Evolutionary conservation across 2,329 filamentous ascomycete genomes (phyloP), one percentile per base, ranked within the genome.

Genomic region (Paecilomyces dactylethromorphus): DNA sequence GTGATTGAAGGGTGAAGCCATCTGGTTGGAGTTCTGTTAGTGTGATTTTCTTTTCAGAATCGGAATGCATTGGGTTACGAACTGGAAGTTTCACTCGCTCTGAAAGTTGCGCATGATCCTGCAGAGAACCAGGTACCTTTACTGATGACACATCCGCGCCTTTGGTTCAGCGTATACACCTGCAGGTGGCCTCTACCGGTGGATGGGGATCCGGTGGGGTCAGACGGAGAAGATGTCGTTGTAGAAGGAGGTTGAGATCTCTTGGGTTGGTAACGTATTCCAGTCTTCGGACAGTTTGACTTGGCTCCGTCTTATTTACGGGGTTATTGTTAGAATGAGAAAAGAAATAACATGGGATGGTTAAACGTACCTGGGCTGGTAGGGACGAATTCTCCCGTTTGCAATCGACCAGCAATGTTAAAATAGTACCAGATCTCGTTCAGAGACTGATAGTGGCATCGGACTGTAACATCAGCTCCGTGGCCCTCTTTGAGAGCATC

Each of bases 261-360:
- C 72, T 89, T 89, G 26, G 85, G 86, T 10, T 84, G 75, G 69
- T 90, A 90, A 63, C 81, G 82, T 69, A 91, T 84, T 3, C 84
- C 84, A 0, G 72, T 79, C 52, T 73, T 68, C 0, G 88, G 85
- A 69, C 89, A 92, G 56, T 81, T 84, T 53, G 85, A 85, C 57
- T 80, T 82, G 12, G 81, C 79, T 45, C 86, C 83, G 64, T 85
- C 82, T 59, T 73, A 33, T 24, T 15, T 18, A 32, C 18, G 29
- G 29, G 15, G 10, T 29, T 22, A 45, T 32, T 49, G 29, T 32
- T 18, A 31, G 31, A 22, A 18, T 13, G 3, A 54, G 49, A 50
- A 12, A 26, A 22, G 59, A 29, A 22, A 62, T 52, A 11, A 10
- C 39, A 26, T 26, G 12, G 11, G 54, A 12, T n/a, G 13, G 15